Evolutionary conservation across 2,329 filamentous ascomycete species (phyloP).

Genomic region (Fusarium nodosum): DNA sequence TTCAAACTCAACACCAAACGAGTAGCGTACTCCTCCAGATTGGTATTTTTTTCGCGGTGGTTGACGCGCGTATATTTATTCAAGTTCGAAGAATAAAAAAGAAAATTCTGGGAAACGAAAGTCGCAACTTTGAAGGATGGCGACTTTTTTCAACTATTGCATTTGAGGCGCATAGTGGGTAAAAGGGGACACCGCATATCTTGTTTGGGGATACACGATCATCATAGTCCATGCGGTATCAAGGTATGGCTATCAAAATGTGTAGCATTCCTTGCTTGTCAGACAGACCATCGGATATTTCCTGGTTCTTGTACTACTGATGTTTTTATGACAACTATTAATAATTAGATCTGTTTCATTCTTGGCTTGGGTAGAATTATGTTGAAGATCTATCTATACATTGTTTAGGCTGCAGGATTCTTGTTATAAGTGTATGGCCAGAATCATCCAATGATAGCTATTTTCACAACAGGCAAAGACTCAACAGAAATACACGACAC

Average conservation of each 20-base stretch:
- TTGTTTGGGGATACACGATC: slow-evolving; percentile 23
- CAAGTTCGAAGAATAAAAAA: slow-evolving; percentile 27
- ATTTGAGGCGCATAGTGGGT: slow-evolving; percentile 52
- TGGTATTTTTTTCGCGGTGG: slow-evolving; percentile 28
- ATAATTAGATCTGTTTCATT: slow-evolving; percentile 32
- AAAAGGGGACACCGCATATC: slow-evolving; percentile 42
- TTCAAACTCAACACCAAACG: slow-evolving; percentile 5
- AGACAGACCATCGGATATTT: slow-evolving; percentile 28
- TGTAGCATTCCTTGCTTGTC: slow-evolving; percentile 28
- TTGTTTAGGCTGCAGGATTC: neutral
- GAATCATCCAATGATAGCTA: neutral
- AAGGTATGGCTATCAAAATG: slow-evolving; percentile 28
- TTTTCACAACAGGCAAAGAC: neutral
- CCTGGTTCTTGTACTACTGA: slow-evolving; percentile 41
- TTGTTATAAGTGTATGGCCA: neutral
- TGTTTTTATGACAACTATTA: slow-evolving; percentile 40
- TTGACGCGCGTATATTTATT: slow-evolving; percentile 21
- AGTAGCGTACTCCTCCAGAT: slow-evolving; percentile 20
- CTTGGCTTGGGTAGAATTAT: slow-evolving; percentile 3
- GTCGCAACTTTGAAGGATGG: slow-evolving; percentile 15
- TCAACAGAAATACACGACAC: neutral
- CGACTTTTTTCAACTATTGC: slow-evolving; percentile 31
- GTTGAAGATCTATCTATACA: neutral
- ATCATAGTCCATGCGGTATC: slow-evolving; percentile 26
- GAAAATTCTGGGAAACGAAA: slow-evolving; percentile 17